Evolutionary conservation across 148 eudicot genomes (phyloP).

Genomic region (Persicaria tinctoria): DNA sequence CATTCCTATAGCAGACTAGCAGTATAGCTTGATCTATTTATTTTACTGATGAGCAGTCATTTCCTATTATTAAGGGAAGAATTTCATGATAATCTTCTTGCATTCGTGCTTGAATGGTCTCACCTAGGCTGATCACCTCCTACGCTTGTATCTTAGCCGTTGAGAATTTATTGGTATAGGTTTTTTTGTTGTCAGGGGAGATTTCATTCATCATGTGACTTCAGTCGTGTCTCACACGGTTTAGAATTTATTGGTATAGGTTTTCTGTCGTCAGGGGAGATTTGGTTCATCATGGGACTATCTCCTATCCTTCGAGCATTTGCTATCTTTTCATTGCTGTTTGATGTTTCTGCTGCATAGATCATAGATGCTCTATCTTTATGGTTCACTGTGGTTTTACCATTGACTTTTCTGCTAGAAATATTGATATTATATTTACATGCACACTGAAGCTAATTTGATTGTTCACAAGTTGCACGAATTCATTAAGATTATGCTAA

Average conservation of each 20-base stretch:
- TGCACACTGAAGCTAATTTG: neutral
- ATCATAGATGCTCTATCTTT: neutral
- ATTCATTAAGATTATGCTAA: slow-evolving; percentile 1
- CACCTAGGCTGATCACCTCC: neutral
- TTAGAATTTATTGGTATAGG: neutral
- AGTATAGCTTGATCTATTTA: no score
- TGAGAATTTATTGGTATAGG: no score
- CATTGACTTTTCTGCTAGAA: neutral
- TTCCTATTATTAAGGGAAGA: neutral
- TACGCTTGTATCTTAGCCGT: neutral
- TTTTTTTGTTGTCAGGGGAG: no score
- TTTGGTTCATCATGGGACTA: neutral
- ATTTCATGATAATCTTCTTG: neutral
- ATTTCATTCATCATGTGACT: no score
- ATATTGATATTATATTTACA: neutral
- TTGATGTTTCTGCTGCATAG: neutral
- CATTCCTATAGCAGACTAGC: no score
- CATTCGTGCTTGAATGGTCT: neutral
- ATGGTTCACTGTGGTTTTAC: slow-evolving; percentile 1
- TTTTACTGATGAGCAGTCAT: neutral
- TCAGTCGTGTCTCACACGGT: no score
- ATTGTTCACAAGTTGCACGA: neutral
- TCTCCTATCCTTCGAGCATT: neutral
- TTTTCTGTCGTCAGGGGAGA: neutral
- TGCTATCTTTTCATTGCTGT: neutral